Base-by-base conservation (phyloP, 352 stramenopile genomes). In the Peronospora farinosa region DNA sequence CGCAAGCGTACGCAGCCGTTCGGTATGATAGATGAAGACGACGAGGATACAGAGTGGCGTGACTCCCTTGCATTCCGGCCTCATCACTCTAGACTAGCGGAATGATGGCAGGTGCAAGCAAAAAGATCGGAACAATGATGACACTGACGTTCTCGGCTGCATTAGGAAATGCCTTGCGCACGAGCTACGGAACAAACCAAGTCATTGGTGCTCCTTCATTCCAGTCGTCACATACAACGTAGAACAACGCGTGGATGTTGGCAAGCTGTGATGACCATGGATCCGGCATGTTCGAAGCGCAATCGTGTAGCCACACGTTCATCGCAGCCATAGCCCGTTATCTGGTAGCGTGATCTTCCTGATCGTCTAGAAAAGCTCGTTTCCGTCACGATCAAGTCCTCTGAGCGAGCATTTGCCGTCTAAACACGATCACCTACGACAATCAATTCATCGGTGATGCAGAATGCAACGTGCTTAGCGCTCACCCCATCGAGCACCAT, bases 361-460 rank as follows among this genome's bases (percentile, higher is more conserved):
- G 56, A 97, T 90, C 1, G 86, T 96, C n/a, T n/a, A n/a, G n/a
- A n/a, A n/a, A n/a, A n/a, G n/a, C n/a, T n/a, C 88, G 16, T 64
- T 69, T 28, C 89, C 88, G 4, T 88, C 70, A 13, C 53, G 59
- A 16, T 78, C 74, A 44, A 96, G 97, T 41, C 88, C 92, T 62
- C 90, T 82, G 11, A 97, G 61, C 8, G 83, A 95, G 62, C 92
- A 97, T 51, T 97, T 97, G 25, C 90, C 90, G 13, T 89, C 92
- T 13, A 94, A n/a, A 86, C 7, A 97, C 67, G 11, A 92, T 85
- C 69, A 97, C 85, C 16, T 75, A 59, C 3, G 74, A 67, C 4
- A 68, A 65, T 13, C 51, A 41, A 1, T 40, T 66, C 13, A 60
- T 61, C 11, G 46, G 52, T 5, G 64, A 65, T 3, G 48, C 36